Percentiles rank a stretch among this genome's conserved stretches.
Evolutionary conservation across 1,284 basidiomycete genomes (phyloP).

Genomic region (Boletus austroedulis): DNA sequence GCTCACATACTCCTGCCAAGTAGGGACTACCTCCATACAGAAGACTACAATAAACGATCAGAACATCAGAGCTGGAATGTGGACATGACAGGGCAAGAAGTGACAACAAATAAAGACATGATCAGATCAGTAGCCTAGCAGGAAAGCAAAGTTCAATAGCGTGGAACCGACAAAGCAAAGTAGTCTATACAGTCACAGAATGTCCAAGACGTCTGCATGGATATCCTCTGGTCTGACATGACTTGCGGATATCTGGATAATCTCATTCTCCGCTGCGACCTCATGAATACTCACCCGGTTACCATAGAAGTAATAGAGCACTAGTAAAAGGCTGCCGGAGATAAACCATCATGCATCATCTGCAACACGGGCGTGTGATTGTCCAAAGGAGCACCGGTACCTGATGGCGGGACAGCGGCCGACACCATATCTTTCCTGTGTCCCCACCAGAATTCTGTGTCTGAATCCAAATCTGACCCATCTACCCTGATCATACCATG

Average conservation of each 20-base stretch:
- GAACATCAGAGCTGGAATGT: too few relatives aligned
- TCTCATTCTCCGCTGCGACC: neutral
- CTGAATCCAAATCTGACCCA: neutral
- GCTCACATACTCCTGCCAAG: too few relatives aligned
- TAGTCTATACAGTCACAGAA: neutral
- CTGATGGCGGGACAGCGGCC: neutral
- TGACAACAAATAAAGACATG: too few relatives aligned
- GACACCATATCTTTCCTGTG: neutral
- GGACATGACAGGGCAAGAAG: too few relatives aligned
- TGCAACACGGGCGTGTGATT: neutral
- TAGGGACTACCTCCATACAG: too few relatives aligned
- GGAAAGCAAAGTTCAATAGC: too few relatives aligned
- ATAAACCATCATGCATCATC: neutral
- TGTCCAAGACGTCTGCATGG: neutral
- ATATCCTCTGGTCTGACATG: neutral
- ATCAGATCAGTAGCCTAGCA: too few relatives aligned
- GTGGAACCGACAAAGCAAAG: too few relatives aligned
- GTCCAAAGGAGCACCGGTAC: neutral
- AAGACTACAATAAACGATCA: too few relatives aligned
- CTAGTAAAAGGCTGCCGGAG: constrained; percentile 1
- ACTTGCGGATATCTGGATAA: neutral
- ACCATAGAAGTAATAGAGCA: neutral
- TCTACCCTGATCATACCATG: neutral
- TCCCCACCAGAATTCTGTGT: neutral
- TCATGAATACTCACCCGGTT: constrained; percentile 3